Base-by-base conservation (phyloP, 441 rosid genomes). In the Macaranga tanarius region DNA sequence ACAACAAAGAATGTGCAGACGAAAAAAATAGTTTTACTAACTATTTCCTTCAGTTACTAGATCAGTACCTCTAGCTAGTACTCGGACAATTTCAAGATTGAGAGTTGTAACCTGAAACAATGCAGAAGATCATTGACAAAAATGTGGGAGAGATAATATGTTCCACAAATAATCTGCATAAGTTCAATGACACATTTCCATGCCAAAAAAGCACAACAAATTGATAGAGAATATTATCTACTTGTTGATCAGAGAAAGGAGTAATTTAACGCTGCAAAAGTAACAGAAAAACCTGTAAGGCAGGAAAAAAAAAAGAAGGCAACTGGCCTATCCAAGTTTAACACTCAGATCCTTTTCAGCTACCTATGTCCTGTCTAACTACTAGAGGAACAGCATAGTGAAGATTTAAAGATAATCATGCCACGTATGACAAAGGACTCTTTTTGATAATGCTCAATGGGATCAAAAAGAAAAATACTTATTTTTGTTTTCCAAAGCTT, bases 31-130 rank as follows among this genome's bases (percentile, higher is more conserved):
- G 65, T 50, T 22, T 62, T 9, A 55, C 52, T 12, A 63, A 47
- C 57, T 68, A 20, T 61, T 31, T 63, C 52, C 61, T 44, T 20
- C 17, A 65, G 65, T 58, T 54, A 61, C 44, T 22, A 76, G 70
- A 78, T 73, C 64, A 62, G 55, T 86, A 90, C 99, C 99, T 87
- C 94, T 83, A 28, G 99, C 97, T 22, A 95, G 88, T 45, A 92
- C 92, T 84, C 99, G 86, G 74, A 91, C 97, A 75, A 95, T 86
- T 80, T 92, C 96, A 76, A 92, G 97, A 80, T 95, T 92, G 64
- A 95, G 94, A 69, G 79, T 86, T 52, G 90, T 85, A 59, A 95
- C 99, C 99, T 92, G 88, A 51, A 79, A 69, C 9, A 70, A 60
- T 67, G 63, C 10, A 50, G 11, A 71, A 52, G 51, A 47, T 51